Evolutionary conservation across 768 basidiomycete genomes (phyloP).

Genomic region (Neoboletus brunneissimus): DNA sequence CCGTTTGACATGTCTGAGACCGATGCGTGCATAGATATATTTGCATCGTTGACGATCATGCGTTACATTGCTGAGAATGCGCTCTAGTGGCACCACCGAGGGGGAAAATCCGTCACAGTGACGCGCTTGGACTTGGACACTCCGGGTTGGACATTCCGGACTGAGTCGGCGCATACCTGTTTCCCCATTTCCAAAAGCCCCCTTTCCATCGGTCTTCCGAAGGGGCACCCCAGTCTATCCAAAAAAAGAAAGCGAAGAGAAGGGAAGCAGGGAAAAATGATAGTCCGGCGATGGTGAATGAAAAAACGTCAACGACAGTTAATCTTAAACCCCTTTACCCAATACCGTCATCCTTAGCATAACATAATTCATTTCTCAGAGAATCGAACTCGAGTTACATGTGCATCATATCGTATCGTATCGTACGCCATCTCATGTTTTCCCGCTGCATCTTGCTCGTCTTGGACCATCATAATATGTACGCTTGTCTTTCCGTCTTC

Average conservation of each 20-base stretch:
- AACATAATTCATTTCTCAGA: not conserved
- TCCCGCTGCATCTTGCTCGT: not conserved
- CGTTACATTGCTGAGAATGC: slow-evolving; percentile 55
- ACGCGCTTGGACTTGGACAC: not conserved
- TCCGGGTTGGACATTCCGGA: no score
- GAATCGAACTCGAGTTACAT: not conserved
- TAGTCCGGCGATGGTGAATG: slow-evolving; percentile 3
- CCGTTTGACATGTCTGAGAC: slow-evolving; percentile 2
- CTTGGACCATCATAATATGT: not conserved
- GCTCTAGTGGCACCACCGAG: slow-evolving; percentile 26
- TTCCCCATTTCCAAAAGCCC: slow-evolving; percentile 8
- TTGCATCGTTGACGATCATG: slow-evolving; percentile 62
- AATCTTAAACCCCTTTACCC: not conserved
- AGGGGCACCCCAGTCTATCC: not conserved
- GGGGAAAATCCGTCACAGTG: not conserved
- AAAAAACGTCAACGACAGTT: slow-evolving; percentile 5
- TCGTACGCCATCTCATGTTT: not conserved
- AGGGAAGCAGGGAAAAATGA: not conserved
- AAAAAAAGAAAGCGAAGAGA: not conserved
- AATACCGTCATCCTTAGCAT: not conserved
- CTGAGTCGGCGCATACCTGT: not conserved
- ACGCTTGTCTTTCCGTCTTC: not conserved
- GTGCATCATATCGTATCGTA: not conserved
- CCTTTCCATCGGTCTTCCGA: not conserved
- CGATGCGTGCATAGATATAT: slow-evolving; percentile 41